Conservation (phyloP, 2,329 filamentous ascomycete genomes). For the Aspergillus persii region DNA sequence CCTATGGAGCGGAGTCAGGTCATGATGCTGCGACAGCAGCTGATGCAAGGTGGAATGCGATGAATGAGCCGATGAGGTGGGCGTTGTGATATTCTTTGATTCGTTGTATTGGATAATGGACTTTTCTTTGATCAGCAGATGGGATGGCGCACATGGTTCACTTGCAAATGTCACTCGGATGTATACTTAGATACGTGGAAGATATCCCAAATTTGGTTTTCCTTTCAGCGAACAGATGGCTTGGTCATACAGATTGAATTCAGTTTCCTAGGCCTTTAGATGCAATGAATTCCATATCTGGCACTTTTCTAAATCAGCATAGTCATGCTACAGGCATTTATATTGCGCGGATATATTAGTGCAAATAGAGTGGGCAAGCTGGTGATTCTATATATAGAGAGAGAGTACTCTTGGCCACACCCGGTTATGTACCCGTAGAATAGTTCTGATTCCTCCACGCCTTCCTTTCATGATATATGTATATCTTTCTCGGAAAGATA, state of each 20-base stretch:
- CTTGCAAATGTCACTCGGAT: conserved; percentile 7
- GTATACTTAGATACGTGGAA: conserved; percentile 14
- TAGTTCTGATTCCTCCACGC: no score
- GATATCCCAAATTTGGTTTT: conserved; percentile 4
- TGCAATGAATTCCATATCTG: no score
- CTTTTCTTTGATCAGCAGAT: neutral
- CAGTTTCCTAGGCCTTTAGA: neutral
- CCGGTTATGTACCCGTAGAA: no score
- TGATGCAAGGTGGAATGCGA: conserved; percentile 47
- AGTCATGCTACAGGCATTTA: no score
- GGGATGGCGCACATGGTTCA: conserved; percentile 12
- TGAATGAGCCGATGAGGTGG: conserved; percentile 12
- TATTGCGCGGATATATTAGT: no score
- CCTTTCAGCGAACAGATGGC: neutral
- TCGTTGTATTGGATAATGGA: neutral
- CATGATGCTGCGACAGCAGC: conserved; percentile 68
- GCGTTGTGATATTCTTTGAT: neutral
- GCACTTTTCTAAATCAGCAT: no score
- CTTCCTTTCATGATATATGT: no score
- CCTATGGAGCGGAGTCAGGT: conserved; percentile 76
- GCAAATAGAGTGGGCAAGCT: no score
- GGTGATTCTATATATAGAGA: no score
- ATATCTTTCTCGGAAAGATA: no score
- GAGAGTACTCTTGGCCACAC: no score
- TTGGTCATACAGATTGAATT: neutral